Evolutionary conservation across 768 basidiomycete genomes (phyloP), one percentile per base, ranked within the genome.

Genomic region (Naematelia encephala): DNA sequence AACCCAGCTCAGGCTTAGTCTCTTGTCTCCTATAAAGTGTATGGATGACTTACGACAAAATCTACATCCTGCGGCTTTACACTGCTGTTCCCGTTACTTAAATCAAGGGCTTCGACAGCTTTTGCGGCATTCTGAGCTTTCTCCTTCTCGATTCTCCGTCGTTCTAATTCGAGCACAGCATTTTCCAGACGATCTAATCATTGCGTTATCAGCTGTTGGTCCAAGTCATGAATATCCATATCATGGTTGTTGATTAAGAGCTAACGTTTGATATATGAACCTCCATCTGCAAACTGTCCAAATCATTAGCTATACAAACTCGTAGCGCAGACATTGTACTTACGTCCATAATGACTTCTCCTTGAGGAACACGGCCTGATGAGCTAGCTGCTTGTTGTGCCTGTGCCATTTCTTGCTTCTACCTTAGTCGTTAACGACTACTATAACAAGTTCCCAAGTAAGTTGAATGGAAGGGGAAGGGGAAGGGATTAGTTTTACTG

Each of bases 321-420:
- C 34, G 8, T 39, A 39, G 34, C 34, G 8, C 34, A 39, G 23
- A 47, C n/a, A 54, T 11, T 21, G 14, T 5, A 61, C 72, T 66
- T 49, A 73, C 72, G 27, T 73, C 72, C 54, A 70, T 65, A 23
- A 73, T 69, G 19, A 73, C 72, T 45, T 73, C 72, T 19, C 69
- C 69, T 60, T 73, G 72, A 21, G 72, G 72, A 50, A 70, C 54
- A 8, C 72, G 44, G 13, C 67, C 67, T 58, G 71, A 59, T 43
- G 69, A 70, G 59, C 68, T 68, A 22, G 68, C 64, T n/a, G 71
- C 71, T 53, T 39, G 34, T 39, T 8, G 8, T 39, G 34, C n/a
- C n/a, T n/a, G 16, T 39, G 34, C 34, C 34, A 39, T 39, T 16
- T 39, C 16, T 8, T 8, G 8, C 34, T 39, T n/a, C n/a, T n/a